Evolutionary conservation across 345 rosid genomes (phyloP).

Genomic region (Gossypioides kirkii): DNA sequence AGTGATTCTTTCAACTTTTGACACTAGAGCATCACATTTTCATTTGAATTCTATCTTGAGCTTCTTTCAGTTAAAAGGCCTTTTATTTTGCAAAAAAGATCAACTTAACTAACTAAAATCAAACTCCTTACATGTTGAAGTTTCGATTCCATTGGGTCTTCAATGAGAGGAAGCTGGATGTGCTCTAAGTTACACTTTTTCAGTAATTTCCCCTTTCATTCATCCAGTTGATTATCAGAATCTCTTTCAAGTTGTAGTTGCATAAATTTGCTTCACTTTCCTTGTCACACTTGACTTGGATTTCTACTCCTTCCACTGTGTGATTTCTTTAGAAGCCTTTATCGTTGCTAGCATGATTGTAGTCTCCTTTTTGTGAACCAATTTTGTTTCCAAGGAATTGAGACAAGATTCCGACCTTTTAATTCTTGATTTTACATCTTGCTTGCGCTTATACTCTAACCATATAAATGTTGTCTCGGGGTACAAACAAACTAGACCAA

Average conservation of each 20-base stretch:
- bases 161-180: constrained; percentile 59
- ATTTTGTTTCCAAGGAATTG: constrained; percentile 51
- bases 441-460: constrained; percentile 88
- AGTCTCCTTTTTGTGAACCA: constrained; percentile 50
- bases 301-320: constrained; percentile 76
- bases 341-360: constrained; percentile 55
- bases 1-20: constrained; percentile 86
- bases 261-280: constrained; percentile 77
- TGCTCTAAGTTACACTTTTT: constrained; percentile 76
- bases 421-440: constrained; percentile 79
- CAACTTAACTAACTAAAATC: constrained; percentile 79
- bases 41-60: constrained; percentile 67
- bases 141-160: constrained; percentile 78
- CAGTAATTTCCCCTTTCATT: constrained; percentile 65
- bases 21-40: constrained; percentile 56
- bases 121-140: constrained; percentile 46
- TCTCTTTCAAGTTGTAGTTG: constrained; percentile 79
- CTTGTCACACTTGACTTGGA: constrained; percentile 77
- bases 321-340: constrained; percentile 54
- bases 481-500: too few species aligned
- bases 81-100: constrained; percentile 62
- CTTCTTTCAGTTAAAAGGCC: constrained; percentile 74
- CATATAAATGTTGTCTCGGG: constrained; percentile 14
- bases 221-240: constrained; percentile 61
- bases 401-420: constrained; percentile 73